Conservation (phyloP, 228 moss, liverwort and hornwort genomes). For the Sphagnum magellanicum region DNA sequence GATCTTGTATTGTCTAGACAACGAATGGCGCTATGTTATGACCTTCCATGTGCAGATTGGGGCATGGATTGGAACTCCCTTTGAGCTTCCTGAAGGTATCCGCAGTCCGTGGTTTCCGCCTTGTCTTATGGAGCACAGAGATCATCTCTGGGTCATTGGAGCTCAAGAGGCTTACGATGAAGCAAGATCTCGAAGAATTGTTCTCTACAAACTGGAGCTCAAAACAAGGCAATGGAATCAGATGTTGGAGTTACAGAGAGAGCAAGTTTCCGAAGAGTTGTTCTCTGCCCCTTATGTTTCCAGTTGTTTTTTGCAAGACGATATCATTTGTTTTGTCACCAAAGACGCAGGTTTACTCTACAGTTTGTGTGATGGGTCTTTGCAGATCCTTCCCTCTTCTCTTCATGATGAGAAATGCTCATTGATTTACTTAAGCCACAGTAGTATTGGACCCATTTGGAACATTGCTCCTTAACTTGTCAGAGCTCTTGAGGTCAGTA, state of each 20-base stretch:
- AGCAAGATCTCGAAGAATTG: conserved; percentile 27
- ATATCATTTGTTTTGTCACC: conserved; percentile 46
- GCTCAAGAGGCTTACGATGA: conserved; percentile 29
- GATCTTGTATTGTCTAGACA: conserved; percentile 44
- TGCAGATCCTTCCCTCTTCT: conserved; percentile 26
- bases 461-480: conserved; percentile 20
- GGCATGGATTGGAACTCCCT: conserved; percentile 24
- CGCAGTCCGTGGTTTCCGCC: conserved; percentile 54
- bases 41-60: conserved; percentile 26
- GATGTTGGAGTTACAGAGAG: conserved; percentile 19
- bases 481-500: too few relatives aligned
- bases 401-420: conserved; percentile 27
- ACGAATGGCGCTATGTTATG: conserved; percentile 47
- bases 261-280: conserved; percentile 25
- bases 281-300: conserved; percentile 31
- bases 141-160: conserved; percentile 35
- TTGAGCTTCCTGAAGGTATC: conserved; percentile 32
- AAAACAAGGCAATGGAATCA: conserved; percentile 23
- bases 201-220: conserved; percentile 26
- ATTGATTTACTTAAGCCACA: conserved; percentile 42
- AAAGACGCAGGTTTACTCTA: conserved; percentile 34
- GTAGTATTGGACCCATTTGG: conserved; percentile 43
- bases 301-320: conserved; percentile 40
- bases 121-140: conserved; percentile 42
- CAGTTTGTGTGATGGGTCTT: conserved; percentile 27